phyloP scores from a whole-genome alignment of 345 rosid species.

The Ceriops tagal region DNA sequence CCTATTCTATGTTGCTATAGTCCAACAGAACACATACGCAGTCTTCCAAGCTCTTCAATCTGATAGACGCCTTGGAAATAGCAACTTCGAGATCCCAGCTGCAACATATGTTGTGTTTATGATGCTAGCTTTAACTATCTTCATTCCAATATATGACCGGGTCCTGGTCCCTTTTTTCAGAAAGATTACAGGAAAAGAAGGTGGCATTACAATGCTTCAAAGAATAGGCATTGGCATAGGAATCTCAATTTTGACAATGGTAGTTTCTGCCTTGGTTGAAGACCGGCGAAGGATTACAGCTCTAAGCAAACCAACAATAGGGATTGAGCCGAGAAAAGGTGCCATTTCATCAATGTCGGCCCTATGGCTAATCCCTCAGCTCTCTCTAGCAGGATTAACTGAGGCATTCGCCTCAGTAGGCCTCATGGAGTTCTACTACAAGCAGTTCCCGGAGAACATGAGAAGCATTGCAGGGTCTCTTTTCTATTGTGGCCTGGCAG shows the following conservation, averaged over 20 bases:
- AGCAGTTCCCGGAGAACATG: conserved; percentile 63
- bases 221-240: conserved; percentile 42
- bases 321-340: conserved; percentile 40
- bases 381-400: conserved; percentile 39
- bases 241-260: conserved; percentile 28
- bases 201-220: conserved; percentile 45
- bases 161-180: conserved; percentile 33
- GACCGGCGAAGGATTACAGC: conserved; percentile 36
- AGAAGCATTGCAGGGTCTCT: conserved; percentile 50
- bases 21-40: conserved; percentile 44
- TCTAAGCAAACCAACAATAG: conserved; percentile 38
- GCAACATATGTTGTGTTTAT: conserved; percentile 42
- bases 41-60: conserved; percentile 48
- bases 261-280: conserved; percentile 38
- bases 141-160: conserved; percentile 43
- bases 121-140: conserved; percentile 39
- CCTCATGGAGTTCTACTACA: conserved; percentile 47
- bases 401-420: conserved; percentile 44
- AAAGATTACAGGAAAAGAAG: conserved; percentile 43
- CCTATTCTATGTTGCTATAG: conserved; percentile 27
- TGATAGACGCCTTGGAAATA: conserved; percentile 35
- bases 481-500: conserved; percentile 39
- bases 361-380: conserved; percentile 43
- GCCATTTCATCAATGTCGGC: conserved; percentile 49
- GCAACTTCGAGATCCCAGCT: conserved; percentile 38